Percentiles rank a stretch among this genome's conserved stretches.
phyloP scores from a whole-genome alignment of 148 eudicot species.

The Cornus controversa region DNA sequence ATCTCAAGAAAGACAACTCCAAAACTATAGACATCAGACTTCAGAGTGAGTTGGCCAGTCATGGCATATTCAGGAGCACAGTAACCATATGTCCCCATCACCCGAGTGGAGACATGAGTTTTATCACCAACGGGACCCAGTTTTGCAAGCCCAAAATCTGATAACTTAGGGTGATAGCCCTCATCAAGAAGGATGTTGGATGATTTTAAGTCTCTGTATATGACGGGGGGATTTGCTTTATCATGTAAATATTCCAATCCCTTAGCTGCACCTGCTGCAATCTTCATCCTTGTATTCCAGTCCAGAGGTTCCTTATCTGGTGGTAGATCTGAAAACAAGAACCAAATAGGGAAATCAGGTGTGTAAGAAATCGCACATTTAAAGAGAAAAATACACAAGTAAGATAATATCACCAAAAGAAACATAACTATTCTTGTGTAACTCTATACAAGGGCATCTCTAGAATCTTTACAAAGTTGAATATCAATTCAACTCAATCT shows the following conservation, averaged over 20 bases:
- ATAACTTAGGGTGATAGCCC: slow-evolving; percentile 82
- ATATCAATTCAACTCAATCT: too few relatives aligned
- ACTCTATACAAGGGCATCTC: too few relatives aligned
- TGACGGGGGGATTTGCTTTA: slow-evolving; percentile 96
- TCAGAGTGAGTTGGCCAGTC: slow-evolving; percentile 97
- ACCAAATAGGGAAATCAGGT: slow-evolving; percentile 11
- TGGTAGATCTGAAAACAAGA: slow-evolving; percentile 54
- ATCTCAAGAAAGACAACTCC: slow-evolving; percentile 97
- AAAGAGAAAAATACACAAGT: too few relatives aligned
- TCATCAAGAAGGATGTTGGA: slow-evolving; percentile 96
- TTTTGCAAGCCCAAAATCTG: slow-evolving; percentile 97
- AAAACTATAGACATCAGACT: slow-evolving; percentile 97
- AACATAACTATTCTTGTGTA: too few relatives aligned
- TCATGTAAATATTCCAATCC: slow-evolving; percentile 96
- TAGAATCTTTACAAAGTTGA: too few relatives aligned
- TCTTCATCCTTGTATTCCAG: slow-evolving; percentile 99
- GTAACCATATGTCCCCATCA: slow-evolving; percentile 98
- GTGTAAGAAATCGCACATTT: not conserved
- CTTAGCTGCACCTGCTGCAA: slow-evolving; percentile 99
- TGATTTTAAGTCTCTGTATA: slow-evolving; percentile 94
- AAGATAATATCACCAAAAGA: not conserved
- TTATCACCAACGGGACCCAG: slow-evolving; percentile 98
- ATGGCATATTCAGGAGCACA: slow-evolving; percentile 99
- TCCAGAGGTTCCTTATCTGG: slow-evolving; percentile 88
- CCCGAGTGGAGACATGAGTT: slow-evolving; percentile 95